Percentiles rank a stretch among this genome's conserved stretches.
Evolutionary conservation across 129 eudicot species (phyloP).

Genomic region (Arctium minus): DNA sequence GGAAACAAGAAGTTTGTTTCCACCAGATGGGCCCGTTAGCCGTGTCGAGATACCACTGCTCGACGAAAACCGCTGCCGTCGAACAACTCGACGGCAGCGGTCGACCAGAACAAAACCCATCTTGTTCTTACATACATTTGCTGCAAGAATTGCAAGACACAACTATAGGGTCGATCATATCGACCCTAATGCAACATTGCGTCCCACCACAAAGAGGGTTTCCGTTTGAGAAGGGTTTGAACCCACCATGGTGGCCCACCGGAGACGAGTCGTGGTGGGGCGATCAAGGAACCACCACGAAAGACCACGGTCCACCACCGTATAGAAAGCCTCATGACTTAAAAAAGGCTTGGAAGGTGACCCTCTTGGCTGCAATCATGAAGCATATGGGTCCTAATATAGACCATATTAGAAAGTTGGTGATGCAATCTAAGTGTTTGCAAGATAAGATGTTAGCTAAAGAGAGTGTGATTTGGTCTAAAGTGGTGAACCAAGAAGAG

Average conservation of each 20-base stretch:
- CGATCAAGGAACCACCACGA: conserved; percentile 27
- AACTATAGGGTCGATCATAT: conserved; percentile 46
- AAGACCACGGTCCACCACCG: conserved; percentile 56
- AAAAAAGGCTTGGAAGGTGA: conserved; percentile 53
- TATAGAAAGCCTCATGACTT: conserved; percentile 57
- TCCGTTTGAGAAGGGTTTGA: conserved; percentile 35
- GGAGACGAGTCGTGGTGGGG: conserved; percentile 57
- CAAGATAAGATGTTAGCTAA: conserved; percentile 56
- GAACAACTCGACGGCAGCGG: background rate
- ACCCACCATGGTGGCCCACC: conserved; percentile 66
- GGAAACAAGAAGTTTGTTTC: conserved; percentile 44
- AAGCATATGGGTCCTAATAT: conserved; percentile 48
- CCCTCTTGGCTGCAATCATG: conserved; percentile 43
- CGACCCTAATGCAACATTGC: conserved; percentile 54
- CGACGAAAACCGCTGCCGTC: conserved; percentile 23
- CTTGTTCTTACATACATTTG: conserved; percentile 28
- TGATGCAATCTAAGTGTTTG: conserved; percentile 41
- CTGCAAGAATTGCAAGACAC: conserved; percentile 46
- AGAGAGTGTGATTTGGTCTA: conserved; percentile 36
- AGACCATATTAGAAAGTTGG: conserved; percentile 33
- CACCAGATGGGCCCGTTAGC: conserved; percentile 32
- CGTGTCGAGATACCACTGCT: conserved; percentile 8
- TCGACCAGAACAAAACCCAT: background rate
- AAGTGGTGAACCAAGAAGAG: conserved; percentile 52
- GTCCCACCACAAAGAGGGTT: conserved; percentile 49